Base-by-base conservation (phyloP, 805 yeast species). In the Spathaspora arborariae region DNA sequence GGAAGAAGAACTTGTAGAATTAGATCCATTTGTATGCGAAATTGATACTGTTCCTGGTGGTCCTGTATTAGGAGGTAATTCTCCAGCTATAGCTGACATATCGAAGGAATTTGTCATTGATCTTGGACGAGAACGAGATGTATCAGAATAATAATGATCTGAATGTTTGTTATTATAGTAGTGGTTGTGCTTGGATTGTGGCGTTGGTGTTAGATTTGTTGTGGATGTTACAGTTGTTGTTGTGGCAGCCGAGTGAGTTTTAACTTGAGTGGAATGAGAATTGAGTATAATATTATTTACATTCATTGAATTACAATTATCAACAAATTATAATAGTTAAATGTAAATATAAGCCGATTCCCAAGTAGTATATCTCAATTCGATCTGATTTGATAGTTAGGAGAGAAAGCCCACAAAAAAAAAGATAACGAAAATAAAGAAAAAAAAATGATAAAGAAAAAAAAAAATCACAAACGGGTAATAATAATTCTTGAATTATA, bases 31-130 rank as follows among this genome's bases (percentile, higher is more conserved):
- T 40, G 24, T 21, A 6, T 5, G 18, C 4, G 38, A 45, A 39
- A 48, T 47, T 6, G 58, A 20, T 15, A 58, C 57, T 2, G 68
- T 53, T 1, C 67, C 69, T 4, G 70, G 63, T 5, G 68, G 69
- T 2, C 71, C 71, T 1, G 70, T 64, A 50, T 65, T 63, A 11
- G 70, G 68, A n/a, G 71, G 71, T 26, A 65, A 57, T 24, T 56
- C 59, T 8, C 52, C 51, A 39, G 40, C 52, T 16, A 52, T 47
- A 6, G 46, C 42, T 11, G 56, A 50, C 11, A 54, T 46, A 46
- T 53, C 53, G 35, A 56, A 52, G 22, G 51, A 36, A 40, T 48
- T 52, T 43, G 46, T 45, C 40, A 37, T 37, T 20, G n/a, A 7
- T 37, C 22, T 40, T 16, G 21, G 11, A 16, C 9, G 42, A 10